Evolutionary conservation across 2,329 filamentous ascomycete species (phyloP), one percentile per base, ranked within the genome.

Genomic region (Fusarium agapanthi): DNA sequence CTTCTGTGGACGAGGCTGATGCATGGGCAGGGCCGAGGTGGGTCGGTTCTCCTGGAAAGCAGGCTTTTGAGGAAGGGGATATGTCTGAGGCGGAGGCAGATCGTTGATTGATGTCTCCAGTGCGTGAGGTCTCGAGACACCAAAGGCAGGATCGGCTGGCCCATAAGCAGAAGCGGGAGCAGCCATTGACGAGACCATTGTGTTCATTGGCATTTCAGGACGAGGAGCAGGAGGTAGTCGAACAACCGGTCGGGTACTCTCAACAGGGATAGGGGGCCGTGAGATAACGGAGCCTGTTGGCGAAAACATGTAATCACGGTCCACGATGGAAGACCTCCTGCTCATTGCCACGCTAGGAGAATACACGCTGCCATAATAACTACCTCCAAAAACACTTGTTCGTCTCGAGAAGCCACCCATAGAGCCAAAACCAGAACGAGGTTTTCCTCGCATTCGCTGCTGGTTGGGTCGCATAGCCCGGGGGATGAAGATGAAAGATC

Each of bases 401-500:
- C 93, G 90, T 77, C 94, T 92, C 13, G 92, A 94, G 75, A 88
- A 91, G 16, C 89, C 88, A 11, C 89, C 89, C 61, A 92, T 84
- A 77, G 85, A 94, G 73, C 86, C 91, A 82, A 93, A 88, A 22
- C 90, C 90, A 65, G 93, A 92, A 65, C 91, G 88, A 41, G 93
- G 91, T 78, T 93, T 92, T 67, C 92, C 93, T 53, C 81, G 79
- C 65, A 79, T 78, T 61, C 97, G 93, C 84, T 97, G 94, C 80
- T 97, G 95, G 80, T 97, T 98, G 20, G 96, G 96, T 75, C 96
- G 90, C 84, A 98, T 88, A 16, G 95, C 95, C 74, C 96, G 89
- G 18, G 96, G 96, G 68, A 99, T 99, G 83, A 99, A 99, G 77
- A 98, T 97, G 81, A 99, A 99, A 0, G 96, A 98, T 73, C 96